Evolutionary conservation across 169 alveolate species (phyloP).

Genomic region (Plasmodium blacklocki): DNA sequence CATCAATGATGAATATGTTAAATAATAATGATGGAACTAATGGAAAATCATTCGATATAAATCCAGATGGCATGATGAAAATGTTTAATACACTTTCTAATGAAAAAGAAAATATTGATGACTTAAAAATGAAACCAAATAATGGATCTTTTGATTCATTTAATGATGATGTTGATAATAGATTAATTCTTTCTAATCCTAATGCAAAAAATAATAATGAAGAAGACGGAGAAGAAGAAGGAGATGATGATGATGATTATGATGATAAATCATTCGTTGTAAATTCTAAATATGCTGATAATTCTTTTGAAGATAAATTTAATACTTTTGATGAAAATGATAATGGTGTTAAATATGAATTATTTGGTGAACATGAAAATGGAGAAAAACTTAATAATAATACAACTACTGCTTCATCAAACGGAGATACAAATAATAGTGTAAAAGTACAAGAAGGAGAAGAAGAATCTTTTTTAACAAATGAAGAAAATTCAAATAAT

Average conservation of each 20-base stretch:
- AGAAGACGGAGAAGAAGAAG: neutral
- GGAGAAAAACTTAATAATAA: neutral
- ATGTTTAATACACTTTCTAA: neutral
- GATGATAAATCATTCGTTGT: neutral
- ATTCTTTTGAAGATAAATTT: slow-evolving; percentile 14
- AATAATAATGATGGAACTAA: neutral
- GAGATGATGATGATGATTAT: neutral
- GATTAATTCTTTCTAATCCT: neutral
- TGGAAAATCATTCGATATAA: slow-evolving; percentile 19
- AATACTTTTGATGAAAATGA: neutral
- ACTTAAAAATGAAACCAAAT: neutral
- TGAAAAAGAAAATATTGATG: neutral
- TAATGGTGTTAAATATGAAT: neutral
- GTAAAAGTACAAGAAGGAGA: neutral
- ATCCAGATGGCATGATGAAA: slow-evolving; percentile 17
- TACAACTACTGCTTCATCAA: neutral
- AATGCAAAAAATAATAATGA: neutral
- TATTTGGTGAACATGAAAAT: neutral
- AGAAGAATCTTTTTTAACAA: neutral
- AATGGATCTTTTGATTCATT: slow-evolving; percentile 1
- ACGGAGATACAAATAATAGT: neutral
- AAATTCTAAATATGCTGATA: slow-evolving; percentile 8
- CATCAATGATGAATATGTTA: slow-evolving; percentile 18
- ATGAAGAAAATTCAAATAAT: neutral
- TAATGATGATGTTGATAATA: slow-evolving; percentile 1